Evolutionary conservation across 2,329 filamentous ascomycete species (phyloP).

Genomic region (Xylariaceae sp.): DNA sequence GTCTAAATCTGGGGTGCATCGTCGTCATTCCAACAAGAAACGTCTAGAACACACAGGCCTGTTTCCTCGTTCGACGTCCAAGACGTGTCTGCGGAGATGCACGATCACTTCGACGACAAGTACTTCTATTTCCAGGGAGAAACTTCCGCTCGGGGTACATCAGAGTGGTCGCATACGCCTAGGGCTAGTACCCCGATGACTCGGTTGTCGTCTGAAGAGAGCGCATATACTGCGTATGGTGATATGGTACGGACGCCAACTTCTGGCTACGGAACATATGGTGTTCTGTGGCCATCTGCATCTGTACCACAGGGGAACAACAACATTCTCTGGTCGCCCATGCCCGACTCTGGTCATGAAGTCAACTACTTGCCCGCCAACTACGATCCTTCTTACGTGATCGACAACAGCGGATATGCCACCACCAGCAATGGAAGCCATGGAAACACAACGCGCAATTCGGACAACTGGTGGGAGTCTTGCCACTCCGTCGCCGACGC

Average conservation of each 20-base stretch:
- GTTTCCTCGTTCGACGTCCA: background rate
- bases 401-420: background rate
- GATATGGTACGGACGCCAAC: slow-evolving; percentile 11
- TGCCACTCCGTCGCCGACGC: slow-evolving; percentile 23
- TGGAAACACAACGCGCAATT: background rate
- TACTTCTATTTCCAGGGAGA: background rate
- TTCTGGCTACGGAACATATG: slow-evolving; percentile 20
- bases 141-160: background rate
- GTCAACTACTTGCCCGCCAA: background rate
- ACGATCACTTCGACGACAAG: background rate
- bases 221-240: slow-evolving; percentile 17
- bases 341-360: background rate
- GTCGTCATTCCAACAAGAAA: background rate
- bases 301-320: slow-evolving; percentile 1
- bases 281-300: slow-evolving; percentile 8
- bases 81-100: slow-evolving; percentile 1
- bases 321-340: background rate
- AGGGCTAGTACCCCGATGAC: slow-evolving; percentile 20
- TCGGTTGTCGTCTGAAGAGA: slow-evolving; percentile 22
- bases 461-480: slow-evolving; percentile 10
- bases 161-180: slow-evolving; percentile 14
- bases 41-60: slow-evolving; percentile 3
- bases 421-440: slow-evolving; percentile 2
- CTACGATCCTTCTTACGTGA: background rate
- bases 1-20: slow-evolving; percentile 7